Conservation (phyloP, 2,329 filamentous ascomycete species). For the Malbranchea zuffiana region DNA sequence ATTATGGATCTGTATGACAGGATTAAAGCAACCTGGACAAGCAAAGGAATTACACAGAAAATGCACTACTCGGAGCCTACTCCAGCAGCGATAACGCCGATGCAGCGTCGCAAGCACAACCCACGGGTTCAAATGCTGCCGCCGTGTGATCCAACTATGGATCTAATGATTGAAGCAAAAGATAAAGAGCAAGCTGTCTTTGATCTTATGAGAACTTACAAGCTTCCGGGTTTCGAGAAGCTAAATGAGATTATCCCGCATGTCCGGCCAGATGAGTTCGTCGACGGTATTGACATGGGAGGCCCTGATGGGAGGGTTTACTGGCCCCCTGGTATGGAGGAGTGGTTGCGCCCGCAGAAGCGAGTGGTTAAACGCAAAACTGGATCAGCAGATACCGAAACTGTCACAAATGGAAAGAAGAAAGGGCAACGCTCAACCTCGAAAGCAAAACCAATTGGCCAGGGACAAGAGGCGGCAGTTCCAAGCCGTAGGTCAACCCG, state of each 20-base stretch:
- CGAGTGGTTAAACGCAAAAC: constrained; percentile 9
- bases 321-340: constrained; percentile 82
- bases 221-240: constrained; percentile 64
- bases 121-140: constrained; percentile 68
- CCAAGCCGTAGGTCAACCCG: not conserved
- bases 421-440: not conserved
- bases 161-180: constrained; percentile 98
- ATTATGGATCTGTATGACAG: constrained; percentile 64
- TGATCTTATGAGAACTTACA: constrained; percentile 81
- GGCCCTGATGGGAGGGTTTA: constrained; percentile 72
- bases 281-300: constrained; percentile 74
- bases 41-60: constrained; percentile 79
- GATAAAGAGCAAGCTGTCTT: constrained; percentile 97
- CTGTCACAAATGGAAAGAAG: not conserved
- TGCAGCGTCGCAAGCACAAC: constrained; percentile 75
- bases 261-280: constrained; percentile 64
- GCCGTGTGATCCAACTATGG: constrained; percentile 72
- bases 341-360: constrained; percentile 77
- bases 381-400: not conserved
- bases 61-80: constrained; percentile 92
- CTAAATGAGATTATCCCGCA: constrained; percentile 71
- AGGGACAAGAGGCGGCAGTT: not conserved
- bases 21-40: constrained; percentile 73
- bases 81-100: constrained; percentile 61
- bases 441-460: not conserved